Evolutionary conservation across 2,329 filamentous ascomycete genomes (phyloP), one percentile per base, ranked within the genome.

Genomic region (Aureobasidium zeae): DNA sequence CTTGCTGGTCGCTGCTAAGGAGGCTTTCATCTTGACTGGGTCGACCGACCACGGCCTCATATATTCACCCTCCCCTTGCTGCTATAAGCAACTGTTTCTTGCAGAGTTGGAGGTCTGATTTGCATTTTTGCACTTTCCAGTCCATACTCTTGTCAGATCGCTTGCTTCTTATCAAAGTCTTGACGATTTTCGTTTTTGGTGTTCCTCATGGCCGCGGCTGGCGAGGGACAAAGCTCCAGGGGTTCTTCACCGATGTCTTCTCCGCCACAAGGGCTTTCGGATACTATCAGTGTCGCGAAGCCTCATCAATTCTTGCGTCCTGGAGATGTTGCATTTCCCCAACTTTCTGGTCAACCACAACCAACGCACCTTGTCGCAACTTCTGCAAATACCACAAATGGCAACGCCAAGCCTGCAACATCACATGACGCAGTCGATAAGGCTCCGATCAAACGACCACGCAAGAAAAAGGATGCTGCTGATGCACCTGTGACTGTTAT

Each of bases 391-490:
- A 59, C 60, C 50, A 57, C 60, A 59, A 63, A 45, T 52, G 39
- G 56, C 28, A 52, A 57, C 49, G 60, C 64, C 47, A 65, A 65
- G 51, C 19, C 43, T 26, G 9, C 45, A n/a, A n/a, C n/a, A 43
- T 16, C 42, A 44, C 32, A 33, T 34, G 36, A 44, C 31, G n/a
- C 49, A 25, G 49, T 48, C 22, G 52, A 52, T 19, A 61, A 69
- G 62, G 55, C n/a, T n/a, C n/a, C n/a, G n/a, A n/a, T 51, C 12
- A 60, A 57, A 41, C 31, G 53, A 24, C 64, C 61, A 16, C 64
- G 66, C 22, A 70, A 70, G 53, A 59, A 59, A 35, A 58, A 57
- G 39, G 59, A 62, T 45, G 54, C 62, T 29, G 48, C 48, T 36
- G 64, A n/a, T n/a, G n/a, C n/a, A n/a, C n/a, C 64, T 44, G 49